Percentiles rank a stretch among this genome's conserved stretches.
Conservation (phyloP, 192 early-diverging fungal species). For the Gaertneriomyces sp. region DNA sequence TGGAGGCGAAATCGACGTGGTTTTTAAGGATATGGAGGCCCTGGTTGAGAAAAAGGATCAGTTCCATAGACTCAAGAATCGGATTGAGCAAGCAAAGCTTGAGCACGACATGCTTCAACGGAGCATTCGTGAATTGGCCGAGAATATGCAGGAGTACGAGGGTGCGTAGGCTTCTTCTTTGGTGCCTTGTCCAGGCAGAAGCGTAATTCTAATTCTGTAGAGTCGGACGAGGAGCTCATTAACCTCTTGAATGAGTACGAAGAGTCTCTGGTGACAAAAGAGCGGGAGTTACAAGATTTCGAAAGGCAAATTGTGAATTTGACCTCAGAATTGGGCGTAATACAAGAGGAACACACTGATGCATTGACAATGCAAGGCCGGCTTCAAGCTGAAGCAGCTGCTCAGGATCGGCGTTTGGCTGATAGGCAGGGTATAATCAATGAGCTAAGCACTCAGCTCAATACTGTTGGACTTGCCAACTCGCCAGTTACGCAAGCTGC, state of each 20-base stretch:
- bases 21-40: conserved; percentile 25
- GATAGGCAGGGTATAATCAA: conserved; percentile 45
- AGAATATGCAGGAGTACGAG: conserved; percentile 30
- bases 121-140: conserved; percentile 29
- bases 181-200: background rate
- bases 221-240: conserved; percentile 63
- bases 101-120: conserved; percentile 20
- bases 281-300: conserved; percentile 18
- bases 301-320: conserved; percentile 19
- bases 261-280: conserved; percentile 17
- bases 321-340: conserved; percentile 23
- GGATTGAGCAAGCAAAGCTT: conserved; percentile 19
- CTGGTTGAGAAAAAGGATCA: conserved; percentile 46
- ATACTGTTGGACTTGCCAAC: conserved; percentile 40
- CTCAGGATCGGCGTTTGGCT: conserved; percentile 28
- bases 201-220: conserved; percentile 20
- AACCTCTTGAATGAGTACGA: conserved; percentile 48
- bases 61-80: conserved; percentile 32
- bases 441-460: conserved; percentile 35
- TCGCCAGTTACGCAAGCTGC: conserved; percentile 35
- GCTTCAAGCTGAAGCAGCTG: conserved; percentile 51
- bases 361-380: conserved; percentile 48
- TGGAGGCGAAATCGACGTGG: conserved; percentile 29
- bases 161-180: conserved; percentile 21
- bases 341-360: conserved; percentile 32